Base-by-base conservation (phyloP, 108 stramenopile species). In the Pelagomonas calceolata region DNA sequence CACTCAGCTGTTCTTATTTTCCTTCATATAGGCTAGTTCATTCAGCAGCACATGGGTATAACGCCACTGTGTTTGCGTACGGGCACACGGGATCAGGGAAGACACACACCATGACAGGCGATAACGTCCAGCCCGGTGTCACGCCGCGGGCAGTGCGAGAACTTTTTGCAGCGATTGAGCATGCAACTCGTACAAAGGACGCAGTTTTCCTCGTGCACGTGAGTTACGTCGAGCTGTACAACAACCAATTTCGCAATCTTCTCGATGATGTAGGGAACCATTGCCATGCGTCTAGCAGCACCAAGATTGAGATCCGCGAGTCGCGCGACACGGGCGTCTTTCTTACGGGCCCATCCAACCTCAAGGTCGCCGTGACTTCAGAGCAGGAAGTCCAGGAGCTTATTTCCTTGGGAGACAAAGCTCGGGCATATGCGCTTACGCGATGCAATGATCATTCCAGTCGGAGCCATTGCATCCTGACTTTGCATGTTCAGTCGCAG, bases 211-310 rank as follows among this genome's bases (percentile, higher is more conserved):
- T 74, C 33, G 80, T 83, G 31, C 80, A 78, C 36, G 60, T 83
- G 69, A 73, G 71, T 60, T 83, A 79, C 69, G 82, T 83, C 16
- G 80, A 83, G 74, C 78, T 83, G 5, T 83, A 83, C 77, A 83
- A 83, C 78, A 83, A 83, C 63, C n/a, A 31, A 37, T 83, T 83
- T 63, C 75, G 80, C 1, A 81, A 81, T 33, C 64, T 83, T 16
- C 74, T 83, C 65, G 78, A 76, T n/a, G 75, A 66, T 36, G 36
- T 70, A 0, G 7, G 64, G 43, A 36, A 32, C 0, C 45, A 21
- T 39, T 9, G 1, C 29, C 30, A n/a, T 14, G 21, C 33, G 31
- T 32, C 45, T 32, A 1, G 16, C 15, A 0, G 4, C 21, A 9
- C 15, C 16, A 16, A 26, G 51, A 60, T 60, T 26, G 51, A 60